These are phyloP conservation scores for Epichloe sp. DNA, from an alignment of 2,329 filamentous ascomycete genomes.

Conservation along the genomic window DNA sequence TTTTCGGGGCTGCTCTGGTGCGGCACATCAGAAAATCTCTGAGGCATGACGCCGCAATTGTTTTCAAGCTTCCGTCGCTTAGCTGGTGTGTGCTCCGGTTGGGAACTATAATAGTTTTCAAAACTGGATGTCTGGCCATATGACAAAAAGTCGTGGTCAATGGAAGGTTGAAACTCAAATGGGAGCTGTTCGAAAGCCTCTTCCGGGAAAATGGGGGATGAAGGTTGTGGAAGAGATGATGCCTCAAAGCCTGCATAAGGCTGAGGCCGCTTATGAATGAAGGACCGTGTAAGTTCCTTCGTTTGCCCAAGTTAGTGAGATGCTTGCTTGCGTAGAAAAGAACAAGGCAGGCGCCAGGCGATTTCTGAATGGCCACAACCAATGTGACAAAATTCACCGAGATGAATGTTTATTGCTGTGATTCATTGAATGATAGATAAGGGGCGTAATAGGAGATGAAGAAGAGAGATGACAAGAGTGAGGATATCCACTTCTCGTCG, in stretches of 20 bases:
- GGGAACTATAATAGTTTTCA: constrained; percentile 16
- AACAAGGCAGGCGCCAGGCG: not conserved
- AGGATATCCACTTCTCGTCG: constrained; percentile 7
- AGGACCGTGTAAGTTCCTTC: constrained; percentile 18
- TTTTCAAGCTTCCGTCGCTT: constrained; percentile 21
- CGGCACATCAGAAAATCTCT: constrained; percentile 8
- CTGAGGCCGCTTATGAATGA: constrained; percentile 18
- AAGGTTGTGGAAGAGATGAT: constrained; percentile 8
- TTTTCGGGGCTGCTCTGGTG: not conserved
- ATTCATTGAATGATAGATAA: not conserved
- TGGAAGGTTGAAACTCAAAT: constrained; percentile 13
- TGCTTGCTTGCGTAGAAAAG: not conserved
- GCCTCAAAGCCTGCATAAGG: constrained; percentile 14
- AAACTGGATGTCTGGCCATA: constrained; percentile 20
- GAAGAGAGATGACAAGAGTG: constrained; percentile 10
- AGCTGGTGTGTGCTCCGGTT: constrained; percentile 12
- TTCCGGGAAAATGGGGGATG: constrained; percentile 10
- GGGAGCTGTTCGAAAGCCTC: constrained; percentile 2
- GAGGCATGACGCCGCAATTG: constrained; percentile 19
- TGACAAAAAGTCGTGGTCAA: constrained; percentile 16
- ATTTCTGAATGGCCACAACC: not conserved
- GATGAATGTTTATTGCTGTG: not conserved
- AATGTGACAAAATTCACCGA: not conserved
- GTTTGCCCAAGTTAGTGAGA: constrained; percentile 23
- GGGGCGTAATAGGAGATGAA: not conserved